phyloP scores from a whole-genome alignment of 352 stramenopile genomes.

The Lagenidium giganteum region DNA sequence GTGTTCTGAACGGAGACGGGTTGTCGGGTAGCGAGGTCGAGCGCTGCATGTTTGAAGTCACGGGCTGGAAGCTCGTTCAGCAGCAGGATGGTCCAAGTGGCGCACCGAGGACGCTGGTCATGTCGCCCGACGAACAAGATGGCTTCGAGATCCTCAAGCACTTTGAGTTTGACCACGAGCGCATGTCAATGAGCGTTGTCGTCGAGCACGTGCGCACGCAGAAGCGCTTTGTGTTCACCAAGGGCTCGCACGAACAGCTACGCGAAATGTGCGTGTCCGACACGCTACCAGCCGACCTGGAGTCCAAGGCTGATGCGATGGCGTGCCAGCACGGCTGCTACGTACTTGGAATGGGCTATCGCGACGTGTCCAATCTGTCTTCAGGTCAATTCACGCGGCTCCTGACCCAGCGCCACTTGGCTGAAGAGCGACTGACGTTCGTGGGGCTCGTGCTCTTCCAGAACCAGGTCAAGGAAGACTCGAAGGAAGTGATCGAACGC shows the following conservation, averaged over 20 bases:
- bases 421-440: slow-evolving; percentile 66
- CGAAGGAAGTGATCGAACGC: slow-evolving; percentile 53
- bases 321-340: slow-evolving; percentile 79
- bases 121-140: slow-evolving; percentile 29
- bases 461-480: slow-evolving; percentile 80
- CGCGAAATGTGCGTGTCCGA: slow-evolving; percentile 34
- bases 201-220: slow-evolving; percentile 47
- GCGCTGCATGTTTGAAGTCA: slow-evolving; percentile 72
- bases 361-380: slow-evolving; percentile 29
- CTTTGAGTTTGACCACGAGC: slow-evolving; percentile 87
- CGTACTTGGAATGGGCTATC: slow-evolving; percentile 74
- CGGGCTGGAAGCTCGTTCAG: slow-evolving; percentile 52
- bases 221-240: slow-evolving; percentile 66
- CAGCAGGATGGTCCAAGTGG: too few species aligned
- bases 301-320: slow-evolving; percentile 32
- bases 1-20: slow-evolving; percentile 38
- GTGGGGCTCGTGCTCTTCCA: slow-evolving; percentile 82
- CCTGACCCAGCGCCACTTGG: slow-evolving; percentile 47
- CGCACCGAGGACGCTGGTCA: slow-evolving; percentile 25
- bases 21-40: slow-evolving; percentile 83
- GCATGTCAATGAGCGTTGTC: slow-evolving; percentile 87
- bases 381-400: slow-evolving; percentile 32
- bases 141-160: slow-evolving; percentile 70
- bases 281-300: slow-evolving; percentile 65
- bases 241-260: slow-evolving; percentile 82